Base-by-base conservation (phyloP, 345 rosid species). In the Arabis hirsuta region DNA sequence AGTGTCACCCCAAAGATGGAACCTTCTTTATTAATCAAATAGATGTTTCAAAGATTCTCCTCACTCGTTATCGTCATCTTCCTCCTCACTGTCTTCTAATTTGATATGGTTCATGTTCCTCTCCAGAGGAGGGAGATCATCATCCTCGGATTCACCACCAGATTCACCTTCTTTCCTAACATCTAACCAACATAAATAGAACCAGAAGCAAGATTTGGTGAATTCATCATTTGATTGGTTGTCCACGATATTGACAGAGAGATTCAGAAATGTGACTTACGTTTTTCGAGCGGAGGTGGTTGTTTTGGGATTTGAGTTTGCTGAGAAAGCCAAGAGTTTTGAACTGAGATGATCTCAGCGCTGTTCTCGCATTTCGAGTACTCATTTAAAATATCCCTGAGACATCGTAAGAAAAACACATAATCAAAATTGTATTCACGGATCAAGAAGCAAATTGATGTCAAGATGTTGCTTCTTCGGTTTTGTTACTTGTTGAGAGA, bases 261-360 rank as follows among this genome's bases (percentile, higher is more conserved):
- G 56, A 65, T 5, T 43, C 2, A 11, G 4, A 47, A 12, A 22
- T 13, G 42, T 22, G 12, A 32, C 52, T 55, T 73, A 90, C 99
- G 88, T 75, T 83, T 73, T 62, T 38, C 62, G 2, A 67, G 74
- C 0, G 78, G 54, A 31, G 78, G 81, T 74, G 76, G 79, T 76
- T 87, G 85, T 64, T 77, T 71, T 1, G 88, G 82, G 79, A 88
- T 76, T 51, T 74, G 81, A 1, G 74, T 83, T 81, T 90, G 92
- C 78, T 86, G 86, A 20, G 92, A 77, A 79, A 96, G 94, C 99
- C 98, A 96, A 29, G 85, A 78, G 73, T 88, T 92, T 82, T 96
- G 99, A 51, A 83, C 84, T 8, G 88, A 80, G 62, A 95, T 90
- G 2, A 96, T 85, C 46, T 86, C 92, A 48, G 90, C 85, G 67